Base-by-base conservation (phyloP, 441 rosid species). In the Theobroma grandiflorum region DNA sequence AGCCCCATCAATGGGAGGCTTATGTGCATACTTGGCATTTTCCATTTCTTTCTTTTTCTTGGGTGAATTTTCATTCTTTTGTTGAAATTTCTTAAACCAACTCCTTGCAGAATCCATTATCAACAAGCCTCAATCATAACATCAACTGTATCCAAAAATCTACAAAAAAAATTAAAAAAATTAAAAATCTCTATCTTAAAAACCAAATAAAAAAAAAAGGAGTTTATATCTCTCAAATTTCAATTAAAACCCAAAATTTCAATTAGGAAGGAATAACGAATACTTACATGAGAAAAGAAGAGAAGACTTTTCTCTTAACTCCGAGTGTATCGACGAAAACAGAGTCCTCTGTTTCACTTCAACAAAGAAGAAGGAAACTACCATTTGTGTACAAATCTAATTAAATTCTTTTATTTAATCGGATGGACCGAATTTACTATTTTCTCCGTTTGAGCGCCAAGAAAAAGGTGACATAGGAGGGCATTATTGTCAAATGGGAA, bases 71-170 rank as follows among this genome's bases (percentile, higher is more conserved):
- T 86, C 86, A 0, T 81, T 81, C 67, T 79, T 84, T 50, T 78
- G 85, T 74, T 86, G 89, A 72, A 85, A 78, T 55, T 80, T 78
- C 78, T 84, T 83, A 68, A 86, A 86, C 89, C 89, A 86, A 49
- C 87, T 86, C 87, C 87, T 84, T 45, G 87, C 82, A 70, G 89
- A 40, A 10, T 86, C 89, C 82, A 83, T 86, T 1, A 80, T 80
- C 74, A 78, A 9, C 71, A 61, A 45, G 2, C 55, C 26, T 43
- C 57, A 75, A 75, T 43, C 57, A 59, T 42, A 75, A 22, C 35
- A 72, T 45, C 49, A 72, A 57, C 8, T 57, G n/a, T 73, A 37
- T 57, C 16, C 53, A 61, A 43, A 37, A 57, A 53, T 37, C 64
- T 38, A 73, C 2, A 37, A 58, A 57, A 58, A 74, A 10, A 8